phyloP scores from a whole-genome alignment of 176 grass and related monocot genomes.

The Thalia dealbata region DNA sequence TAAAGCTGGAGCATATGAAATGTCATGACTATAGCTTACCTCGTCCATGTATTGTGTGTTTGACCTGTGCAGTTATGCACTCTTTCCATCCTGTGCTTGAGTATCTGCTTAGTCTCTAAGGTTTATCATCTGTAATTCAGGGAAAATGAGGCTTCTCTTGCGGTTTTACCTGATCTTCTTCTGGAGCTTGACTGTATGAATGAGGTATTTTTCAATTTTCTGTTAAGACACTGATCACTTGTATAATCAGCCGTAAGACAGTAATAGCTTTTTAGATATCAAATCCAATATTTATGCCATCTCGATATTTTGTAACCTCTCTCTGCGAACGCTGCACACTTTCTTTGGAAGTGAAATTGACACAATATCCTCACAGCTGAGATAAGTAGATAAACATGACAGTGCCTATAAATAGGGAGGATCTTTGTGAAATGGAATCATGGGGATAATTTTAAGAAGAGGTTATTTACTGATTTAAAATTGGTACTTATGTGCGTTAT shows the following conservation, averaged over 20 bases:
- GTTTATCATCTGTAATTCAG: conserved; percentile 31
- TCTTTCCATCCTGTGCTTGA: neutral
- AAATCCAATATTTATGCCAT: neutral
- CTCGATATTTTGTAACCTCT: no score
- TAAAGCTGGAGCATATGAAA: no score
- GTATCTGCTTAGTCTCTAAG: conserved; percentile 6
- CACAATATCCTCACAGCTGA: neutral
- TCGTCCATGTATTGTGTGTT: neutral
- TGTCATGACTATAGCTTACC: neutral
- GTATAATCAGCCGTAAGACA: neutral
- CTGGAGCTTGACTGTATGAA: conserved; percentile 96
- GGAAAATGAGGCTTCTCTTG: conserved; percentile 97
- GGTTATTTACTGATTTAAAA: neutral
- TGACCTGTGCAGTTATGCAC: neutral
- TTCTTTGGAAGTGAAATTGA: neutral
- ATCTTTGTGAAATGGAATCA: neutral
- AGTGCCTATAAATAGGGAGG: neutral
- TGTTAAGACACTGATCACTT: neutral
- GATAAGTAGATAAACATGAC: no score
- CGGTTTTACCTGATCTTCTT: conserved; percentile 92
- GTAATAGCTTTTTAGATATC: neutral
- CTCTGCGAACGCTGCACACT: neutral
- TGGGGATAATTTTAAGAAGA: neutral
- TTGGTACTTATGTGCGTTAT: neutral
- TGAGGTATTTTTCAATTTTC: conserved; percentile 37